Evolutionary conservation across 805 yeast species (phyloP).

Genomic region (Ascoidea asiatica): DNA sequence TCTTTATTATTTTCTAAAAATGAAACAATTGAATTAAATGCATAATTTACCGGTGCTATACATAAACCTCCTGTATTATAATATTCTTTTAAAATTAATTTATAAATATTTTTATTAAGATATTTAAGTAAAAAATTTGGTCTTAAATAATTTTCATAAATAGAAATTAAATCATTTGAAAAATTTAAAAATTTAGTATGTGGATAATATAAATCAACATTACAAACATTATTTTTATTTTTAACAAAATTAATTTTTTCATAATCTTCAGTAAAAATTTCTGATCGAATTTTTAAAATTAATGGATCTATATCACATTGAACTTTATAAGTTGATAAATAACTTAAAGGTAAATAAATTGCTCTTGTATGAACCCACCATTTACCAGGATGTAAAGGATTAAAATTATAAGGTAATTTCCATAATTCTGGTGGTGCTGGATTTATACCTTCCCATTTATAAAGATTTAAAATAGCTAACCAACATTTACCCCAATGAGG

Average conservation of each 20-base stretch:
- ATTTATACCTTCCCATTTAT: slow-evolving; percentile 93
- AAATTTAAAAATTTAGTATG: slow-evolving; percentile 57
- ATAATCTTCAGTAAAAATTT: slow-evolving; percentile 60
- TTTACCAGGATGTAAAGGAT: slow-evolving; percentile 81
- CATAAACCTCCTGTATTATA: slow-evolving; percentile 68
- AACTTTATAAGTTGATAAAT: slow-evolving; percentile 44
- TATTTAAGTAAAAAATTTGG: slow-evolving; percentile 57
- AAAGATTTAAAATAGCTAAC: slow-evolving; percentile 67
- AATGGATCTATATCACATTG: slow-evolving; percentile 52
- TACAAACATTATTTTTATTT: slow-evolving; percentile 78
- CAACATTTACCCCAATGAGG: slow-evolving; percentile 99
- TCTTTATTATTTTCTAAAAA: slow-evolving; percentile 49
- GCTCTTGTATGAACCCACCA: slow-evolving; percentile 99
- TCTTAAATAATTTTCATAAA: slow-evolving; percentile 60
- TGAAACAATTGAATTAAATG: slow-evolving; percentile 65
- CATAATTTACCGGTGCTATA: slow-evolving; percentile 90
- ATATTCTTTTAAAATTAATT: slow-evolving; percentile 59
- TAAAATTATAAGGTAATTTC: slow-evolving; percentile 61
- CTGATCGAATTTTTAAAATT: slow-evolving; percentile 52
- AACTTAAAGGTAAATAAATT: slow-evolving; percentile 78
- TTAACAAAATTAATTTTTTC: slow-evolving; percentile 51
- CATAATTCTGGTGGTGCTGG: slow-evolving; percentile 97
- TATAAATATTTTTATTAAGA: slow-evolving; percentile 40
- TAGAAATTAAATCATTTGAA: slow-evolving; percentile 43
- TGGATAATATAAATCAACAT: slow-evolving; percentile 88